Evolutionary conservation across 1,284 basidiomycete species (phyloP), one percentile per base, ranked within the genome.

Genomic region (Stygiomarasmius scandens): DNA sequence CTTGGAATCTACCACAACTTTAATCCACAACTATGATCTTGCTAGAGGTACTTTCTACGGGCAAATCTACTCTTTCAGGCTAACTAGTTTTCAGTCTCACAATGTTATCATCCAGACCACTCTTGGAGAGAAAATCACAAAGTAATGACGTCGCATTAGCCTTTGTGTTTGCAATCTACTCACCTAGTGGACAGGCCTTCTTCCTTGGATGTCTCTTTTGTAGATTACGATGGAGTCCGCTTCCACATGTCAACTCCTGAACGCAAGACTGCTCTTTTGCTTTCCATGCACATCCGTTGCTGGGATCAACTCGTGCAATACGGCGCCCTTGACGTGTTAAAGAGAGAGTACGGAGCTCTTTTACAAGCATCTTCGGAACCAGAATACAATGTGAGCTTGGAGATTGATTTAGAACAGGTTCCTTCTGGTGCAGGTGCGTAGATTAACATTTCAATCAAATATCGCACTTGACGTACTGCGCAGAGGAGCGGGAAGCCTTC

Each of bases 251-350:
- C 92, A 11, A 95, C 94, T 0, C 90, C 91, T 2, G 87, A 93
- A 44, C 86, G 89, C 69, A 95, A 95, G 71, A 89, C 90, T 2
- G 74, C 85, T 1, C 77, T 96, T 20, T 79, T 93, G 38, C 84
- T 99, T 16, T 98, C 96, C 34, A 99, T 99, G 94, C 89, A 90
- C 73, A 96, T 99, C 64, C 88, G 92, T 56, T 99, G 97, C 80
- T 99, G 96, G 96, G 83, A 89, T 59, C 94, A 99, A 71, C 86
- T 99, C 38, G 89, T 89, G 38, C 81, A 84, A 61, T 96, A 93
- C 66, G 97, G 96, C 55, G 96, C 94, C 1, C 69, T 87, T 34
- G 87, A 95, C 49, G 77, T 96, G 49, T 78, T 99, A 59, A 76
- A 83, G 69, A 82, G 93, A 53, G 92, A 97, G 74, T 99, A 98